Base-by-base conservation (phyloP, 2,329 filamentous ascomycete species). In the Aspergillus ochraceus region DNA sequence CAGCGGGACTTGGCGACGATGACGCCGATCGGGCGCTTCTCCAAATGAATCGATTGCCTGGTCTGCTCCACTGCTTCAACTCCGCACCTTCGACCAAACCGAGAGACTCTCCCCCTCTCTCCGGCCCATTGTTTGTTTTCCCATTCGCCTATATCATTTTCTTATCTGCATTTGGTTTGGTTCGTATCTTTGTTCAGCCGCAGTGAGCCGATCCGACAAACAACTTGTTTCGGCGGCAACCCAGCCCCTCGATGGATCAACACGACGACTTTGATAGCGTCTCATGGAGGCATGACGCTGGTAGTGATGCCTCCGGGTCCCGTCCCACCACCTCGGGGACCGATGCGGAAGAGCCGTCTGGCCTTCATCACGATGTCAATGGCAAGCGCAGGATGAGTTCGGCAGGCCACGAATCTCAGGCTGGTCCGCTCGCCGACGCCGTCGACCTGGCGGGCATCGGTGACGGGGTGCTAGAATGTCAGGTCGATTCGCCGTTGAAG, bases 401-500 rank as follows among this genome's bases (percentile, higher is more conserved):
- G 60, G 71, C 75, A 19, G 45, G 19, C 45, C 71, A 73, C 66
- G 76, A 80, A 73, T 74, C 75, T 59, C 81, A 82, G 70, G 80
- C 80, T 22, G 82, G 79, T 19, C 72, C 80, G 30, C 74, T 82
- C 60, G 81, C 82, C 45, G 82, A 84, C 55, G 76, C 79, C 26
- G 80, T 83, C 59, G 88, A 90, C 70, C 77, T 87, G 54, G 86
- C 86, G 50, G 81, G 90, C 56, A 88, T 88, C 61, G 84, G 83
- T 42, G 83, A 87, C 66, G 94, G 96, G 66, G 84, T 86, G 58
- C 84, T 99, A 49, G 90, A 96, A 72, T 97, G 93, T 74, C 87
- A 81, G 19, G 94, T 99, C 19, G 86, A 87, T 57, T 86, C 88
- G 60, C 92, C 95, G 20, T 85, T 94, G 76, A 98, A 97, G 78